Evolutionary conservation across 202 grass and related monocot species (phyloP).

Genomic region (Musa balbisiana): DNA sequence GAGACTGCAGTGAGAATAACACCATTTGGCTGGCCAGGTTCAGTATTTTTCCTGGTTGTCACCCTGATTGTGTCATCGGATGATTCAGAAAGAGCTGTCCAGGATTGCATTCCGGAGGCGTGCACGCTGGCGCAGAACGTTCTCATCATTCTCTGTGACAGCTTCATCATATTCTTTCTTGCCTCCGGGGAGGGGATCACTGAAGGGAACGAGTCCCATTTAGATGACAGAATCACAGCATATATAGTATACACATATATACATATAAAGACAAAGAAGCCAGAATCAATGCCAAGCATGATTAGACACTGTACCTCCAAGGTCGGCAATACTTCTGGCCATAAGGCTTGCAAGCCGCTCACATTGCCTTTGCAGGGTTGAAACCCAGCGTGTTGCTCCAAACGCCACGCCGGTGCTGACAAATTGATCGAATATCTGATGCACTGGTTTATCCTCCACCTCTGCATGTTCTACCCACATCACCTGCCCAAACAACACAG

Average conservation of each 20-base stretch:
- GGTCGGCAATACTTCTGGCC: slow-evolving; percentile 75
- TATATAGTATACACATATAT: not conserved
- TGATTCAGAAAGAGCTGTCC: slow-evolving; percentile 73
- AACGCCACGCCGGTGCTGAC: slow-evolving; percentile 54
- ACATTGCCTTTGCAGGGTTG: slow-evolving; percentile 78
- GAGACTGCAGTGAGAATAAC: slow-evolving; percentile 88
- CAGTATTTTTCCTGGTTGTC: slow-evolving; percentile 66
- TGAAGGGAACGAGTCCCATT: not conserved
- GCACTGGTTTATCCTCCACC: slow-evolving; percentile 74
- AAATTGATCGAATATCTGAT: slow-evolving; percentile 62
- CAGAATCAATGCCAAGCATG: too few relatives aligned
- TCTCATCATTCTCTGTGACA: slow-evolving; percentile 81
- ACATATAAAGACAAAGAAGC: not conserved
- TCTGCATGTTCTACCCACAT: slow-evolving; percentile 88
- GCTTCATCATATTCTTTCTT: slow-evolving; percentile 92
- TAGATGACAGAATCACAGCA: not conserved
- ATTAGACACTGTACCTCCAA: slow-evolving; percentile 44
- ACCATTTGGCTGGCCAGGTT: slow-evolving; percentile 79
- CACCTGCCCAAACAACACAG: slow-evolving; percentile 31
- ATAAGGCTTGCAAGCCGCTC: slow-evolving; percentile 84
- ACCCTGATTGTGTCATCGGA: slow-evolving; percentile 74
- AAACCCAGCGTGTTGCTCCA: slow-evolving; percentile 71
- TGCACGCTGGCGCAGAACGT: slow-evolving; percentile 68
- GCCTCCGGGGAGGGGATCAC: slow-evolving; percentile 74
- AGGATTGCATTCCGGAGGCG: slow-evolving; percentile 58